Evolutionary conservation across 2,329 filamentous ascomycete species (phyloP).

Genomic region (Microascus cirrosus): DNA sequence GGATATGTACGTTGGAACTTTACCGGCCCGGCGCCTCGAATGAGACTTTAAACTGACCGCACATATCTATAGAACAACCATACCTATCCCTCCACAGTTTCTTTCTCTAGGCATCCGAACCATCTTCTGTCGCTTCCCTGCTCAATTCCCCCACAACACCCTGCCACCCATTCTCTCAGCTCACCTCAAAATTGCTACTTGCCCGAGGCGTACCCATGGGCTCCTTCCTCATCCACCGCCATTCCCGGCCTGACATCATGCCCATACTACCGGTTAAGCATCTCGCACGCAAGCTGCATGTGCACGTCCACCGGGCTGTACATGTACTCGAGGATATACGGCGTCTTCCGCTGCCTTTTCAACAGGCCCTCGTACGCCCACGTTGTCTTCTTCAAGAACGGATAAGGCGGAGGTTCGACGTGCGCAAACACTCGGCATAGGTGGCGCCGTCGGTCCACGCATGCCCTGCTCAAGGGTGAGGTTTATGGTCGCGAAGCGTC

Average conservation of each 20-base stretch:
- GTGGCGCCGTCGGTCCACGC: too few species aligned
- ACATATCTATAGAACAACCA: too few species aligned
- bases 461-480: too few species aligned
- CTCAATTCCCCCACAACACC: slow-evolving; percentile 5
- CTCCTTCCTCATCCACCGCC: not conserved
- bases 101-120: too few species aligned
- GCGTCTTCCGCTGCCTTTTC: slow-evolving; percentile 11
- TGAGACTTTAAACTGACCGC: too few species aligned
- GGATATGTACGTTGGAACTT: too few species aligned
- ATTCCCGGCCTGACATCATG: slow-evolving; percentile 16
- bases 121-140: not conserved
- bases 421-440: too few species aligned
- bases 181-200: slow-evolving; percentile 6
- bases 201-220: slow-evolving; percentile 10
- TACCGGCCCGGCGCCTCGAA: too few species aligned
- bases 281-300: slow-evolving; percentile 8
- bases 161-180: slow-evolving; percentile 6
- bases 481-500: too few species aligned
- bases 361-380: slow-evolving; percentile 24
- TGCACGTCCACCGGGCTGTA: slow-evolving; percentile 12
- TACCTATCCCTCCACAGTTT: too few species aligned
- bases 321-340: slow-evolving; percentile 12
- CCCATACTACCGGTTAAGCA: slow-evolving; percentile 18
- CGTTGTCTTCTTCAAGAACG: slow-evolving; percentile 8
- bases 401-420: too few species aligned